Conservation (phyloP, 2,329 filamentous ascomycete genomes). For the Colletotrichum kahawae region DNA sequence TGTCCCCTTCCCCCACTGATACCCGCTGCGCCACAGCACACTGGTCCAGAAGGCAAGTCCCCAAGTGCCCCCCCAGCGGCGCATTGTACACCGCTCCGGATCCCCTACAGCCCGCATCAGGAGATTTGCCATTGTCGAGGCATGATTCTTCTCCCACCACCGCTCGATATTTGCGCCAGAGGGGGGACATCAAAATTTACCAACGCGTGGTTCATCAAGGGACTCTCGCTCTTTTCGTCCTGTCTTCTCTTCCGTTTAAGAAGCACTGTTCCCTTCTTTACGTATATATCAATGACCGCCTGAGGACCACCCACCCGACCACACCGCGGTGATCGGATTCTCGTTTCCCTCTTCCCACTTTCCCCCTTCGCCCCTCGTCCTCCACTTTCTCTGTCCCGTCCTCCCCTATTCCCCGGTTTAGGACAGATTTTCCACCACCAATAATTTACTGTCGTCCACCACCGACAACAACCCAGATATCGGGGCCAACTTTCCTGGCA, state of each 20-base stretch:
- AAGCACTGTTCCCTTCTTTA: background rate
- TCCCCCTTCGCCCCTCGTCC: background rate
- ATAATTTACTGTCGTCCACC: background rate
- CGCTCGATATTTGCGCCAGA: conserved; percentile 9
- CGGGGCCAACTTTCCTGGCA: background rate
- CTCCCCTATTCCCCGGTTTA: background rate
- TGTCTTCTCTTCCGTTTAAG: background rate
- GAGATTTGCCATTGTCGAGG: conserved; percentile 21
- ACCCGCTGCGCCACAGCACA: conserved; percentile 17
- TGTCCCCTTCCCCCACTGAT: conserved; percentile 13
- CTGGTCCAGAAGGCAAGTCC: background rate
- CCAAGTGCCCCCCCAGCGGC: background rate
- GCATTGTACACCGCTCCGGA: conserved; percentile 10
- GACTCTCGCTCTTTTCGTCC: background rate
- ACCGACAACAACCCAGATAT: background rate
- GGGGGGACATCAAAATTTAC: background rate
- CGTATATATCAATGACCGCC: background rate
- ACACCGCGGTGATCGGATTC: conserved; percentile 1
- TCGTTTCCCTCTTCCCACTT: background rate
- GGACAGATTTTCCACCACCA: conserved; percentile 7
- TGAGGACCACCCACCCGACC: background rate
- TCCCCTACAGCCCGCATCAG: conserved; percentile 15
- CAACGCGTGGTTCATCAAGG: background rate
- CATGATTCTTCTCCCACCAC: conserved; percentile 18
- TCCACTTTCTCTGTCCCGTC: background rate